phyloP scores from a whole-genome alignment of 805 yeast genomes.

The Torulaspora quercuum region DNA sequence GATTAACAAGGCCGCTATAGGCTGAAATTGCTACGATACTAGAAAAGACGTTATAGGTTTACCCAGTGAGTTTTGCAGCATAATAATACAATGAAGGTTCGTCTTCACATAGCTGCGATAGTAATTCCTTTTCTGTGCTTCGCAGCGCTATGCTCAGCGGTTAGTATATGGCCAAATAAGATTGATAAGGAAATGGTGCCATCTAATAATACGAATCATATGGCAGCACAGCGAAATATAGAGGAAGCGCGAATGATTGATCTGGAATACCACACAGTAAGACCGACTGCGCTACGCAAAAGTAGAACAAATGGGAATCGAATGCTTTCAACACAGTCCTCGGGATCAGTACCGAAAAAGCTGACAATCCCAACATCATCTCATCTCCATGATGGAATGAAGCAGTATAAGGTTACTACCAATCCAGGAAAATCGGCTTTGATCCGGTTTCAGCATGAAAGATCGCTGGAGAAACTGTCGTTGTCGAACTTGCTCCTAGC shows the following conservation, averaged over 20 bases:
- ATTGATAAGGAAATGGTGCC: neutral
- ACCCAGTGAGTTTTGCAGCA: too few species aligned
- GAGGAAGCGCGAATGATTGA: neutral
- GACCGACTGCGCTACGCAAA: conserved; percentile 14
- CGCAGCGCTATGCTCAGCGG: conserved; percentile 4
- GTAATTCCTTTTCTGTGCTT: conserved; percentile 5
- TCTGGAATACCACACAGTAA: conserved; percentile 13
- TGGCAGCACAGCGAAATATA: neutral
- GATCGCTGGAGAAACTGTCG: conserved; percentile 19
- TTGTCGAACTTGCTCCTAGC: conserved; percentile 60
- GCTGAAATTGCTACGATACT: too few species aligned
- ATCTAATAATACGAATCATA: neutral
- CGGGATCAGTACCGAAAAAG: conserved; percentile 2
- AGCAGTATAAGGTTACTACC: conserved; percentile 1
- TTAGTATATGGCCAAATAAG: conserved; percentile 8
- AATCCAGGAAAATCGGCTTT: conserved; percentile 11
- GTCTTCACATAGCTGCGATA: too few species aligned
- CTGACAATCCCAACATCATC: neutral
- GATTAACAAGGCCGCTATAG: too few species aligned
- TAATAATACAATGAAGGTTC: too few species aligned
- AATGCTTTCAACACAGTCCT: neutral
- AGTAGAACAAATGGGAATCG: conserved; percentile 1
- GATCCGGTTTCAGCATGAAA: conserved; percentile 12
- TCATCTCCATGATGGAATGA: neutral
- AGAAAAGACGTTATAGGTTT: too few species aligned